A percentile compares a stretch with the other conserved stretches of the same genome.
These are phyloP conservation scores for Paramecium bursaria DNA, from an alignment of 73 alveolate genomes.

Conservation along the genomic window DNA sequence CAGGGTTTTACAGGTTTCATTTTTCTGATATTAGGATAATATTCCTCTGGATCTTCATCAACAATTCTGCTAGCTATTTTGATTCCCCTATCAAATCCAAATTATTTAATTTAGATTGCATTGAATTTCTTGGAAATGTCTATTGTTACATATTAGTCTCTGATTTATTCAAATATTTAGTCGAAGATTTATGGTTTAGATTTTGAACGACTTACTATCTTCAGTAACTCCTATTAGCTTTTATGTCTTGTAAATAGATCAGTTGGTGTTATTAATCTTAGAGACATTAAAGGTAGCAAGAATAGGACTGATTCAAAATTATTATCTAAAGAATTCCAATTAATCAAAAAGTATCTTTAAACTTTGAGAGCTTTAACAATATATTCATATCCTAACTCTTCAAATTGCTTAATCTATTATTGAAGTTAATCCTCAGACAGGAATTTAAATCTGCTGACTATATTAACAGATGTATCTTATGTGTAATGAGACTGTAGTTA, in stretches of 20 bases:
- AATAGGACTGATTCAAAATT: neutral
- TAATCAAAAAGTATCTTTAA: neutral
- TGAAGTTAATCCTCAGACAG: neutral
- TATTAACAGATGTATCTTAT: neutral
- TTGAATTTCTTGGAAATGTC: neutral
- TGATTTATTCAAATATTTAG: neutral
- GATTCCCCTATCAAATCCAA: neutral
- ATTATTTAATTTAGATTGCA: too few species aligned
- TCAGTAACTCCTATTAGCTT: too few species aligned
- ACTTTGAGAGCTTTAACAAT: neutral
- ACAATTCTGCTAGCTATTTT: neutral
- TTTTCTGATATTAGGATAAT: neutral
- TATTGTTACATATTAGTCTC: neutral
- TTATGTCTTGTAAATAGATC: too few species aligned
- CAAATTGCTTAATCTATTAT: neutral
- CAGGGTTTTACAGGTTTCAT: neutral
- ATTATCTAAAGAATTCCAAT: neutral
- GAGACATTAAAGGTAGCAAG: neutral
- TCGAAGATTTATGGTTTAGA: neutral
- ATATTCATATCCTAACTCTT: neutral
- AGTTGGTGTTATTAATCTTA: too few species aligned
- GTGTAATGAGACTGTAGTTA: neutral
- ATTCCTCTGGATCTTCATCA: neutral
- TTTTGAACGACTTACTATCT: neutral
- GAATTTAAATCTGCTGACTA: neutral